phyloP scores from a whole-genome alignment of 805 yeast species.

The Saturnispora serradocipensis region DNA sequence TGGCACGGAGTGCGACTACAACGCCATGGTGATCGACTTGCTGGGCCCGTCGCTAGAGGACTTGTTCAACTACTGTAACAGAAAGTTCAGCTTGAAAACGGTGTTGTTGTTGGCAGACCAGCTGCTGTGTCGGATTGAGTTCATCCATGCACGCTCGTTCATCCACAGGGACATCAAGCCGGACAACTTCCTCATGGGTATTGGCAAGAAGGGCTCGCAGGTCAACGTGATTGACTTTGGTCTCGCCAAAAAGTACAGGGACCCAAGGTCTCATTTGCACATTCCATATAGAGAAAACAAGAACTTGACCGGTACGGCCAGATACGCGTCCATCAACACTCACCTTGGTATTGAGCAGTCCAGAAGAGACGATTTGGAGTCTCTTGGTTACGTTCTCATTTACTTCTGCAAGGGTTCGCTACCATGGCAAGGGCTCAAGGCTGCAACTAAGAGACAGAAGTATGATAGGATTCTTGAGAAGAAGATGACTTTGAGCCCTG shows the following conservation, averaged over 20 bases:
- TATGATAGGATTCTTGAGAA: constrained; percentile 94
- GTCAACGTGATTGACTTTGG: constrained; percentile 94
- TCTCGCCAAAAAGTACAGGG: constrained; percentile 86
- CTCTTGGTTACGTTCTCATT: constrained; percentile 87
- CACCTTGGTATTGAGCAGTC: constrained; percentile 96
- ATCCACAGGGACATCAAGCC: constrained; percentile 81
- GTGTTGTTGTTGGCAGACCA: constrained; percentile 91
- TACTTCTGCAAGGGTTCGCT: constrained; percentile 92
- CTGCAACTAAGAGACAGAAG: constrained; percentile 93
- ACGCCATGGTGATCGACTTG: constrained; percentile 93
- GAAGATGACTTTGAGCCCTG: constrained; percentile 84
- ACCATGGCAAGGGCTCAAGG: constrained; percentile 98
- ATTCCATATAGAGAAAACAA: constrained; percentile 95
- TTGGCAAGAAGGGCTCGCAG: constrained; percentile 89
- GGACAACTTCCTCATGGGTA: constrained; percentile 79
- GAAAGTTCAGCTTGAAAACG: constrained; percentile 89
- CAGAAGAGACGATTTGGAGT: constrained; percentile 93
- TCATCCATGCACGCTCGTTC: constrained; percentile 89
- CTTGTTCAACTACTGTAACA: constrained; percentile 88
- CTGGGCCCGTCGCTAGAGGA: constrained; percentile 95
- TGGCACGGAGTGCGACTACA: constrained; percentile 93
- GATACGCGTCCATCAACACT: constrained; percentile 91
- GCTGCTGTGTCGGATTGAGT: constrained; percentile 86
- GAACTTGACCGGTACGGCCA: constrained; percentile 93
- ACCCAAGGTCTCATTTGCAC: constrained; percentile 87